phyloP scores from a whole-genome alignment of 1,284 basidiomycete species.

The Ustilago loliicola region DNA sequence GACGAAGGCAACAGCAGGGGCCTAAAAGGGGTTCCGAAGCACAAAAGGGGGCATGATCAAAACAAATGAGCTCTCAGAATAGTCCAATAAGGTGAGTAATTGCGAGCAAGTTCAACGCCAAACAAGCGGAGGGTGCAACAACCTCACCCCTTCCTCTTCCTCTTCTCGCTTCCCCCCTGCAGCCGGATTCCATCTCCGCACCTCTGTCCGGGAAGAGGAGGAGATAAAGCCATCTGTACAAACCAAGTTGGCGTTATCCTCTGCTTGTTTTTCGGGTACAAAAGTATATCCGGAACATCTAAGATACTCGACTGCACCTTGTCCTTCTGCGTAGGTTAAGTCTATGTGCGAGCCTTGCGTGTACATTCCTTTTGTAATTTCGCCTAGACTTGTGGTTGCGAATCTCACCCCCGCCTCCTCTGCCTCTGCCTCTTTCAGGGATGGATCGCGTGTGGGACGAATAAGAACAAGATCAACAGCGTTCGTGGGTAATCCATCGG shows the following conservation, averaged over 20 bases:
- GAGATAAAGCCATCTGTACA: constrained; percentile 42
- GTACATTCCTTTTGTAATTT: constrained; percentile 62
- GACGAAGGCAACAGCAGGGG: too few relatives aligned
- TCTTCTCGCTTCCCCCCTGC: not conserved
- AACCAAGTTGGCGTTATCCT: constrained; percentile 14
- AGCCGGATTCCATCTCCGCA: constrained; percentile 16
- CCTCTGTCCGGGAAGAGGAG: not conserved
- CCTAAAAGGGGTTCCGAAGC: too few relatives aligned
- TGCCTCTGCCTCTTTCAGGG: constrained; percentile 6
- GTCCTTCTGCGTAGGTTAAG: constrained; percentile 41
- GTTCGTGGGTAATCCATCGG: constrained; percentile 16
- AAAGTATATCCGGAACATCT: constrained; percentile 84
- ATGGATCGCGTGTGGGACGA: constrained; percentile 81
- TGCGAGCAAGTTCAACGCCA: not conserved
- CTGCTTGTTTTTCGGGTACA: not conserved
- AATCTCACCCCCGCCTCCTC: constrained; percentile 12
- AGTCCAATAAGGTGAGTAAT: too few relatives aligned
- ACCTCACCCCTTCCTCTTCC: not conserved
- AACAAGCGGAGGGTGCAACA: not conserved
- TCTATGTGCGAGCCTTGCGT: constrained; percentile 55
- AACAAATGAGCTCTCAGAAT: too few relatives aligned
- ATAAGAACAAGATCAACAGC: constrained; percentile 84
- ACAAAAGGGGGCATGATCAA: too few relatives aligned
- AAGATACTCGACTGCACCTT: constrained; percentile 82
- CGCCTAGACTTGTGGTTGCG: constrained; percentile 34